These are phyloP conservation scores for Silene latifolia DNA, from an alignment of 148 eudicot species.

Conservation along the genomic window DNA sequence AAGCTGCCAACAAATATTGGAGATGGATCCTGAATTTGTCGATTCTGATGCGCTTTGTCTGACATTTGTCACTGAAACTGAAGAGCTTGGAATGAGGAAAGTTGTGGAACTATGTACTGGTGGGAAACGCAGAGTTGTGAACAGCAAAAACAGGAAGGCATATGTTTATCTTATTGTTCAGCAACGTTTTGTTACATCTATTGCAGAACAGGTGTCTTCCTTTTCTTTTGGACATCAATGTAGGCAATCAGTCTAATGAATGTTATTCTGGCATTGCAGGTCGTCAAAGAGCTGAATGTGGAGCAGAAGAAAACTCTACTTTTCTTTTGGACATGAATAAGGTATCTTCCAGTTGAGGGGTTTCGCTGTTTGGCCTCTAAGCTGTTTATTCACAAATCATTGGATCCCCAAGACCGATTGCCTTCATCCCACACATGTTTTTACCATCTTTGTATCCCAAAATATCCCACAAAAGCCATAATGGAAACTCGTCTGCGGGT, in stretches of 20 bases:
- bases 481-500: slow-evolving; percentile 60
- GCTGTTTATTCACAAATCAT: slow-evolving; percentile 50
- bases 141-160: slow-evolving; percentile 62
- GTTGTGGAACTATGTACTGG: slow-evolving; percentile 69
- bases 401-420: slow-evolving; percentile 43
- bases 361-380: slow-evolving; percentile 77
- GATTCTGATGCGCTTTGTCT: slow-evolving; percentile 84
- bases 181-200: slow-evolving; percentile 60
- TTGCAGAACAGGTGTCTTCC: slow-evolving; percentile 54
- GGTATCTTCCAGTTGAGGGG: slow-evolving; percentile 75
- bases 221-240: slow-evolving; percentile 32
- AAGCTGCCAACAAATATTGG: slow-evolving; percentile 84
- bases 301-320: slow-evolving; percentile 74
- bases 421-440: slow-evolving; percentile 96
- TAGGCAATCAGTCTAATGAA: neutral
- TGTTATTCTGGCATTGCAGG: slow-evolving; percentile 33
- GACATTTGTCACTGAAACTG: slow-evolving; percentile 75
- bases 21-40: slow-evolving; percentile 70
- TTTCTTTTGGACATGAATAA: too few species aligned
- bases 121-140: slow-evolving; percentile 53
- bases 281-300: slow-evolving; percentile 49
- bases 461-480: slow-evolving; percentile 41
- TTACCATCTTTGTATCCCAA: slow-evolving; percentile 63
- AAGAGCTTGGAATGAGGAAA: slow-evolving; percentile 69
- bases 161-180: slow-evolving; percentile 67